Percentiles rank a stretch among this genome's conserved stretches.
These are phyloP conservation scores for Mesotaenium endlicherianum DNA, from an alignment of 139 green algal species.

Conservation along the genomic window DNA sequence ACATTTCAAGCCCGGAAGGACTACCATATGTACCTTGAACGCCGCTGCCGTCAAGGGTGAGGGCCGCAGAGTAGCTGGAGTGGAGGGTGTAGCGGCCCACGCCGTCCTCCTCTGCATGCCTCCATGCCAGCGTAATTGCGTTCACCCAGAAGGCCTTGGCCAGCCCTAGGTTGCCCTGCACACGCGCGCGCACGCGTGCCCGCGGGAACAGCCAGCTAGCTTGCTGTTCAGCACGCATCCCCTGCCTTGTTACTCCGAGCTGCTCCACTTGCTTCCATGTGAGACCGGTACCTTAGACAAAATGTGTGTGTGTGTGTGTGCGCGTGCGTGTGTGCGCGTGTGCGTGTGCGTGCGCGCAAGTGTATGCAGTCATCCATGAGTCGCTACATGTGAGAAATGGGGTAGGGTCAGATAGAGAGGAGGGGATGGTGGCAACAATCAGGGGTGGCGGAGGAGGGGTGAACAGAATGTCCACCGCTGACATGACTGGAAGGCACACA, in stretches of 20 bases:
- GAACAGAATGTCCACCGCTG: too few relatives aligned
- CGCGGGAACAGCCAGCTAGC: background rate
- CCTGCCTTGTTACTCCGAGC: background rate
- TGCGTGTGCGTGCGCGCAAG: background rate
- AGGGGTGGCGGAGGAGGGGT: background rate
- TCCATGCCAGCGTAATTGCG: background rate
- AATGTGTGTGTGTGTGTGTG: background rate
- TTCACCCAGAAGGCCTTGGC: conserved; percentile 35
- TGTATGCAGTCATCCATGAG: background rate
- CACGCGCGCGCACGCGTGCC: background rate
- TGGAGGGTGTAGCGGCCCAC: background rate
- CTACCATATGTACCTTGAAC: conserved; percentile 24
- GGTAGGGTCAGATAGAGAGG: background rate
- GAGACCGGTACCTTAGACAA: background rate
- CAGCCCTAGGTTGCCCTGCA: conserved; percentile 19
- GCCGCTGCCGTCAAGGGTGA: background rate
- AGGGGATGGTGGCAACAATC: background rate
- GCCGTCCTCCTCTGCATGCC: background rate
- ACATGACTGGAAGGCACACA: too few relatives aligned
- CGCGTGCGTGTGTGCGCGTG: background rate
- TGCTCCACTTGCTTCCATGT: conserved; percentile 16
- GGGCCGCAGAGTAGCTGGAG: background rate
- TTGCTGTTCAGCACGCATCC: conserved; percentile 3
- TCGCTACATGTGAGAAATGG: background rate
- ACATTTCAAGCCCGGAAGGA: too few relatives aligned